Percentiles rank a stretch among this genome's conserved stretches.
phyloP scores from a whole-genome alignment of 148 eudicot species.

The Heliosperma pusillum region DNA sequence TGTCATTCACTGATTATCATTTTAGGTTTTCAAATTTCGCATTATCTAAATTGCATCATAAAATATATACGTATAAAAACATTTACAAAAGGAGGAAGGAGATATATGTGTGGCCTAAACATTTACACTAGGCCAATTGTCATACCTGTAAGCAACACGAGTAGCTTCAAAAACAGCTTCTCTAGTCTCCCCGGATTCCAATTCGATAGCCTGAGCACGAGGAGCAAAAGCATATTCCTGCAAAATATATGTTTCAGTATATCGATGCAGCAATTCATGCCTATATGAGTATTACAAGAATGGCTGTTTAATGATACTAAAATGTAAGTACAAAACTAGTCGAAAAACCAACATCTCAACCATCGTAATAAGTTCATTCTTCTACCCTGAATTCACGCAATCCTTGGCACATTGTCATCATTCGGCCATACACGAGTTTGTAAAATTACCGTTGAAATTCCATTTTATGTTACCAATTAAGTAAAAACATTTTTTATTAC shows the following conservation, averaged over 20 bases:
- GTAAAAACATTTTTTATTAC: not conserved
- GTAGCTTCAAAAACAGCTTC: constrained; percentile 88
- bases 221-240: constrained; percentile 98
- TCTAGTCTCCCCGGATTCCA: constrained; percentile 82
- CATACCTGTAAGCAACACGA: constrained; percentile 98
- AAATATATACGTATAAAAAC: not conserved
- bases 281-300: not conserved
- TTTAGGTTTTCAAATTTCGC: too few species aligned
- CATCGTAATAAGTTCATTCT: not conserved
- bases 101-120: too few species aligned
- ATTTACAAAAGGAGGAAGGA: not conserved
- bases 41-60: not conserved
- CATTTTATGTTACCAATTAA: not conserved
- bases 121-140: not conserved
- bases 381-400: not conserved
- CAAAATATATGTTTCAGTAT: constrained; percentile 24
- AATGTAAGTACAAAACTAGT: constrained; percentile 1
- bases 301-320: not conserved
- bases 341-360: constrained; percentile 1
- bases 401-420: not conserved
- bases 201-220: constrained; percentile 89
- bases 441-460: not conserved
- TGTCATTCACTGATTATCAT: not conserved
- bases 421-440: not conserved
- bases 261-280: constrained; percentile 11